These are phyloP conservation scores for Deakozyma indianensis DNA, from an alignment of 805 yeast species.

Conservation along the genomic window DNA sequence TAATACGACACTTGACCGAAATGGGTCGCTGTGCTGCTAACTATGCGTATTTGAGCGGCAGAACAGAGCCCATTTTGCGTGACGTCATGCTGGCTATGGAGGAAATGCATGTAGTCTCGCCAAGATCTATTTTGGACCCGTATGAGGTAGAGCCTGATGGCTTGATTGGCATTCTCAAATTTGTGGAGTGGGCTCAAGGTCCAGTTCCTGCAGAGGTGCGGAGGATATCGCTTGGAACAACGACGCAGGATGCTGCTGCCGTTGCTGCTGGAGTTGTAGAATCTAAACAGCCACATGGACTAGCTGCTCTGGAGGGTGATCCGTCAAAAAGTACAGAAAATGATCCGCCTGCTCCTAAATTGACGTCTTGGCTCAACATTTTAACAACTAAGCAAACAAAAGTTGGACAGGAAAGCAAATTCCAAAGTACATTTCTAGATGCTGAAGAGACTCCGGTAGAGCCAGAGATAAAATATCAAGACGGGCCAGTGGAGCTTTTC, in stretches of 20 bases:
- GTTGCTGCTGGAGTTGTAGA: slow-evolving; percentile 1
- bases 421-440: neutral
- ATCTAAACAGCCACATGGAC: neutral
- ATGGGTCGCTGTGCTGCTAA: slow-evolving; percentile 36
- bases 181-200: slow-evolving; percentile 43
- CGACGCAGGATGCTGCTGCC: neutral
- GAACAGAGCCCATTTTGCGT: slow-evolving; percentile 36
- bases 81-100: slow-evolving; percentile 64
- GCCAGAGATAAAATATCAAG: neutral
- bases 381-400: neutral
- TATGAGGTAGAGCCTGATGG: slow-evolving; percentile 34
- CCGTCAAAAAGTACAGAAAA: neutral
- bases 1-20: slow-evolving; percentile 45
- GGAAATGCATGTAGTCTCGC: slow-evolving; percentile 46
- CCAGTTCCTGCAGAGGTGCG: slow-evolving; percentile 31
- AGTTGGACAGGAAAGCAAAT: neutral
- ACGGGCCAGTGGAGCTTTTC: neutral
- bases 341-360: neutral
- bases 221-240: slow-evolving; percentile 7
- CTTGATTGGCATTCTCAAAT: slow-evolving; percentile 33
- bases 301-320: neutral
- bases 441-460: neutral
- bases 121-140: slow-evolving; percentile 39
- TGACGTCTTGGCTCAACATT: neutral
- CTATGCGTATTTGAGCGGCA: slow-evolving; percentile 34